Evolutionary conservation across 2,329 filamentous ascomycete genomes (phyloP).

Genomic region (Xylaria sp.): DNA sequence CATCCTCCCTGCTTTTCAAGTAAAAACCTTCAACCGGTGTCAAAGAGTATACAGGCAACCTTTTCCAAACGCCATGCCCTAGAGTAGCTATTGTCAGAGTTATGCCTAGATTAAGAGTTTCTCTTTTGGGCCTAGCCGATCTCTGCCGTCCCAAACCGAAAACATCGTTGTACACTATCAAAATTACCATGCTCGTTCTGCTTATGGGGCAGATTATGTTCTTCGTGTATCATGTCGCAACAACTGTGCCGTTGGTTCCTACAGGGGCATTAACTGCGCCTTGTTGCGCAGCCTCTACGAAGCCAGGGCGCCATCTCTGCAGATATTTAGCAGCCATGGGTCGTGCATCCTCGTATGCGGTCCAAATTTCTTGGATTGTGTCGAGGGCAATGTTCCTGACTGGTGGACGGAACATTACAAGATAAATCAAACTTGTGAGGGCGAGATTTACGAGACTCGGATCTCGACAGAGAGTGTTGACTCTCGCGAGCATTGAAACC

Average conservation of each 20-base stretch:
- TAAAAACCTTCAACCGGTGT: conserved; percentile 3
- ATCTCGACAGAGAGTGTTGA: conserved; percentile 75
- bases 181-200: conserved; percentile 11
- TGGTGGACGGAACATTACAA: conserved; percentile 75
- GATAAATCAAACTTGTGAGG: conserved; percentile 72
- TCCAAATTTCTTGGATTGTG: conserved; percentile 74
- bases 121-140: conserved; percentile 1
- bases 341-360: conserved; percentile 72
- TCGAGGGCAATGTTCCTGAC: conserved; percentile 72
- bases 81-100: conserved; percentile 19
- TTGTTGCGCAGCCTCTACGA: conserved; percentile 55
- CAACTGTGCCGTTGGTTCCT: conserved; percentile 37
- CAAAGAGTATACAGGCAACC: conserved; percentile 17
- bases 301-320: conserved; percentile 68
- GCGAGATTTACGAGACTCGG: conserved; percentile 72
- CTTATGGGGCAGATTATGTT: conserved; percentile 22
- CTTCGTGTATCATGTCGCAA: conserved; percentile 43
- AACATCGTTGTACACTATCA: conserved; percentile 34
- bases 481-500: conserved; percentile 74
- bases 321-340: conserved; percentile 72
- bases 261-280: conserved; percentile 33
- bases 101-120: conserved; percentile 18
- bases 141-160: conserved; percentile 12
- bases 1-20: conserved; percentile 12
- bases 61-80: conserved; percentile 35